phyloP scores from a whole-genome alignment of 495 filamentous ascomycete species.

The Jackrogersella minutella region DNA sequence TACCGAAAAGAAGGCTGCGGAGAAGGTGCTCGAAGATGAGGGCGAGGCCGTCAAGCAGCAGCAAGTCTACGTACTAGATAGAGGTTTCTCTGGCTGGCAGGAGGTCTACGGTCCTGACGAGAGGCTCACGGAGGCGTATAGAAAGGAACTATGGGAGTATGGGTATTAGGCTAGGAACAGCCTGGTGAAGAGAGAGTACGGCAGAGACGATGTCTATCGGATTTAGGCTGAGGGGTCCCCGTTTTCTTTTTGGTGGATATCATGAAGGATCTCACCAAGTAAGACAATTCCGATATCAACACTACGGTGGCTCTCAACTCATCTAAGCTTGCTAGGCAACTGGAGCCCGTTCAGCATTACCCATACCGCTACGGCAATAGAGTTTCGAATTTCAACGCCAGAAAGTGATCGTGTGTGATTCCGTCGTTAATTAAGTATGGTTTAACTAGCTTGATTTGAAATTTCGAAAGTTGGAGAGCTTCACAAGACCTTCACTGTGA shows the following conservation, averaged over 20 bases:
- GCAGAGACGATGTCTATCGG: neutral
- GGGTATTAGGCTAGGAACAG: conserved; percentile 7
- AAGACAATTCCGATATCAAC: neutral
- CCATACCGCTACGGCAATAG: neutral
- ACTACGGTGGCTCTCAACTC: neutral
- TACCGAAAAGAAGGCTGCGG: conserved; percentile 21
- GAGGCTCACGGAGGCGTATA: conserved; percentile 83
- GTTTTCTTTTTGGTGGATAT: neutral
- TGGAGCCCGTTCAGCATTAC: neutral
- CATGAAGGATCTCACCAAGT: neutral
- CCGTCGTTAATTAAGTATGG: neutral
- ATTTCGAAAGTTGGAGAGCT: neutral
- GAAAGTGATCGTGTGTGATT: neutral
- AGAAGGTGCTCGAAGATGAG: conserved; percentile 23
- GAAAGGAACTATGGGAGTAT: conserved; percentile 84
- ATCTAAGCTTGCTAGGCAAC: neutral
- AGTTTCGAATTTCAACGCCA: neutral
- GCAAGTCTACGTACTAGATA: conserved; percentile 81
- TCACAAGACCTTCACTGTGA: no score
- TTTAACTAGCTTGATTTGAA: neutral
- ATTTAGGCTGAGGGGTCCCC: neutral
- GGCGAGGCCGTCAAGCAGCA: conserved; percentile 55
- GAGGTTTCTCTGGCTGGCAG: conserved; percentile 93
- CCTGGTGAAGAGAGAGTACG: neutral
- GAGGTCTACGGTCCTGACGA: conserved; percentile 83